Evolutionary conservation across 2,329 filamentous ascomycete genomes (phyloP).

Genomic region (Geosmithia putterillii): DNA sequence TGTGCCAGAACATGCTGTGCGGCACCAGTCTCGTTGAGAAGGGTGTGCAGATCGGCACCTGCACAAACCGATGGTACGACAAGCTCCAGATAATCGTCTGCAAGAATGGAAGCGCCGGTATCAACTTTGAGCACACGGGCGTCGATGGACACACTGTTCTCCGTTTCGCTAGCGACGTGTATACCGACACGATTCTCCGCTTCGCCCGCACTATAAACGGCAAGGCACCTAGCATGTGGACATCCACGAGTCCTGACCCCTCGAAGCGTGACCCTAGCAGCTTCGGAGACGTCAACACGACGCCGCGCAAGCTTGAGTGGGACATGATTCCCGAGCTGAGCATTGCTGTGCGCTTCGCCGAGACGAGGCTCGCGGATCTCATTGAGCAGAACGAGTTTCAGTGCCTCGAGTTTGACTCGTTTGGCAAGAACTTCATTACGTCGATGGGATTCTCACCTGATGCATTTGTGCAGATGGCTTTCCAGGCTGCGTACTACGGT

Average conservation of each 20-base stretch:
- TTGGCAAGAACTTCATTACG: conserved; percentile 96
- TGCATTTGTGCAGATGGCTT: conserved; percentile 97
- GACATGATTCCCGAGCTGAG: conserved; percentile 88
- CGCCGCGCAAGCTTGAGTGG: conserved; percentile 94
- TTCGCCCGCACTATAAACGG: conserved; percentile 95
- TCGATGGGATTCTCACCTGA: conserved; percentile 95
- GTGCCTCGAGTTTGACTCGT: conserved; percentile 76
- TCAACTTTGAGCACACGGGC: conserved; percentile 98
- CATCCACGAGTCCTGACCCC: conserved; percentile 80
- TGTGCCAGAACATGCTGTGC: conserved; percentile 99
- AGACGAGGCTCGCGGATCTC: conserved; percentile 84
- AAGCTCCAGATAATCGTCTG: conserved; percentile 98
- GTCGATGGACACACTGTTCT: conserved; percentile 96
- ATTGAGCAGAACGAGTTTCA: conserved; percentile 96
- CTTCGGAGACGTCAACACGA: conserved; percentile 88
- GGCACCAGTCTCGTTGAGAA: conserved; percentile 85
- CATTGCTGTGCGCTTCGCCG: conserved; percentile 86
- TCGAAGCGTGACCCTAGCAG: conserved; percentile 82
- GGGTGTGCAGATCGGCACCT: conserved; percentile 92
- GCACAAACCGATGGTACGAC: conserved; percentile 98
- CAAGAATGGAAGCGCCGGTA: conserved; percentile 94
- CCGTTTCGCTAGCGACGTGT: conserved; percentile 89
- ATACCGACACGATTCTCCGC: conserved; percentile 92
- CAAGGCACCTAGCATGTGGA: conserved; percentile 82
- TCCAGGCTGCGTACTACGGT: conserved; percentile 95